phyloP scores from a whole-genome alignment of 2,329 filamentous ascomycete genomes.

The Alternaria consortialis region DNA sequence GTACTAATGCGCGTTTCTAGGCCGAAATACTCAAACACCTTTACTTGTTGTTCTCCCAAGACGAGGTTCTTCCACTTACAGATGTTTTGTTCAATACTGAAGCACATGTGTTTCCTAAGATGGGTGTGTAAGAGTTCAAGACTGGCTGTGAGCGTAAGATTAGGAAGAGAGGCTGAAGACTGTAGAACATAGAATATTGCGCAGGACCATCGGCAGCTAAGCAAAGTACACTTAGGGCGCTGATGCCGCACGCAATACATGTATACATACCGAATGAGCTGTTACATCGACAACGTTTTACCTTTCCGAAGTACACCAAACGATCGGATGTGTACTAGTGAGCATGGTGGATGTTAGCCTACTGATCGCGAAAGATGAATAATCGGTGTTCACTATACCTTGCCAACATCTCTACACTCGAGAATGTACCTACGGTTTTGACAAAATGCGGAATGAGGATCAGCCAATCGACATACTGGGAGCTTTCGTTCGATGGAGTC shows the following conservation, averaged over 20 bases:
- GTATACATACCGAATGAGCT: no score
- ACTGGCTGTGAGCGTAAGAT: background rate
- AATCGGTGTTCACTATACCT: background rate
- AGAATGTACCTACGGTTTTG: background rate
- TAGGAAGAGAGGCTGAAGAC: background rate
- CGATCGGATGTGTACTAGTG: background rate
- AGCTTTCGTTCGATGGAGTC: background rate
- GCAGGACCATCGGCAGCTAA: no score
- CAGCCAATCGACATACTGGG: background rate
- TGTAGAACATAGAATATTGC: background rate
- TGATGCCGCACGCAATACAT: background rate
- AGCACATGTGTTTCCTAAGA: constrained; percentile 1
- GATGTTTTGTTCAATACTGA: background rate
- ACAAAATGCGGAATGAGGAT: background rate
- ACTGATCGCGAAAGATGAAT: background rate
- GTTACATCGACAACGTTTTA: background rate
- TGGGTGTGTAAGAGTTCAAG: background rate
- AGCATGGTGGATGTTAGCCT: background rate
- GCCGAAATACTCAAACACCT: background rate
- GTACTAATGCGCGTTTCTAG: background rate
- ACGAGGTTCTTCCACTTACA: background rate
- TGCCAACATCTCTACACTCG: background rate
- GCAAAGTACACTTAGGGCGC: background rate
- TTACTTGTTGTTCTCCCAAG: background rate
- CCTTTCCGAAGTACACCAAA: background rate